phyloP scores from a whole-genome alignment of 2,329 filamentous ascomycete genomes.

The Coniochaeta sp. region DNA sequence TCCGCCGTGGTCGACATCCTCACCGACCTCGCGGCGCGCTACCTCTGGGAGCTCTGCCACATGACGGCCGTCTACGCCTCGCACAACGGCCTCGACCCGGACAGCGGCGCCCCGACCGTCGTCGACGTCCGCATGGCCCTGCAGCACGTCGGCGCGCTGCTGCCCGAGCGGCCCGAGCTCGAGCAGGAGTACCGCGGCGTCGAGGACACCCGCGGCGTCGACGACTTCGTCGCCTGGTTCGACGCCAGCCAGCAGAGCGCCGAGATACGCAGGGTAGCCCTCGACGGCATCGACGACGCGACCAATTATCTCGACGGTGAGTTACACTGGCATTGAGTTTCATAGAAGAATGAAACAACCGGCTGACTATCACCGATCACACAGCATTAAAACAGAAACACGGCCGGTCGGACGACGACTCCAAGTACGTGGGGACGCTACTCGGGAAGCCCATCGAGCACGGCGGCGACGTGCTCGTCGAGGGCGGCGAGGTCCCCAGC shows the following conservation, averaged over 20 bases:
- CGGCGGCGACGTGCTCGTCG: slow-evolving; percentile 64
- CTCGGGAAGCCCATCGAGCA: slow-evolving; percentile 68
- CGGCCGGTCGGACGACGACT: slow-evolving; percentile 80
- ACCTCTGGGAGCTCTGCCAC: slow-evolving; percentile 68
- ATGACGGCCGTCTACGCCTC: slow-evolving; percentile 64
- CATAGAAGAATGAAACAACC: neutral
- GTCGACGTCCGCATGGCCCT: slow-evolving; percentile 82
- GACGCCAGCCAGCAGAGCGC: slow-evolving; percentile 63
- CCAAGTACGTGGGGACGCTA: slow-evolving; percentile 76
- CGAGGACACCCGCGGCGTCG: slow-evolving; percentile 74
- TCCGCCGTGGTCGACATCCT: slow-evolving; percentile 79
- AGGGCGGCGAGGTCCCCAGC: slow-evolving; percentile 64
- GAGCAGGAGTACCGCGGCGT: slow-evolving; percentile 63
- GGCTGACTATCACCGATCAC: neutral
- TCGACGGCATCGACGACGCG: slow-evolving; percentile 47
- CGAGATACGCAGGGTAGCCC: slow-evolving; percentile 76
- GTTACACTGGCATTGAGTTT: too few species aligned
- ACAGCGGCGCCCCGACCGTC: slow-evolving; percentile 52
- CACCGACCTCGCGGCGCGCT: slow-evolving; percentile 79
- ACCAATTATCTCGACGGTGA: slow-evolving; percentile 64
- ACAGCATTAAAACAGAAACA: slow-evolving; percentile 84
- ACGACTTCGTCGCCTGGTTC: slow-evolving; percentile 75
- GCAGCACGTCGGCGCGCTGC: slow-evolving; percentile 69
- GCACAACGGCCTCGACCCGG: slow-evolving; percentile 58
- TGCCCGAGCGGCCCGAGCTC: slow-evolving; percentile 57